Evolutionary conservation across 1,284 basidiomycete species (phyloP).

Genomic region (Porodaedalea pini): DNA sequence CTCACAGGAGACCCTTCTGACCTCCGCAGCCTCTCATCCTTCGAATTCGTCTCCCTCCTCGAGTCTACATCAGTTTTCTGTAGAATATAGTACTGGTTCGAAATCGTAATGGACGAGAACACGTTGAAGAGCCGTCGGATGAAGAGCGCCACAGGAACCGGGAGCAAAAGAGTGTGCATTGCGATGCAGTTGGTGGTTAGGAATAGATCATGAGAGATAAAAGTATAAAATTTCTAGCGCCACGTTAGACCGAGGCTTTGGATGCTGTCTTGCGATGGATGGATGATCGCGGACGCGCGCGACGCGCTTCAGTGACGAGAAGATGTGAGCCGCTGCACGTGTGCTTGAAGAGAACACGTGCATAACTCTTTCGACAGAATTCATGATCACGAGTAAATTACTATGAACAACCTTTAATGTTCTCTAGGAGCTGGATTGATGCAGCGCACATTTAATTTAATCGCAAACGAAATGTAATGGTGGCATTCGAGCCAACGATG

Average conservation of each 20-base stretch:
- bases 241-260: not conserved
- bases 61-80: constrained; percentile 23
- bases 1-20: not conserved
- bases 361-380: not conserved
- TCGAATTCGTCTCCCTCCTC: not conserved
- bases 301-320: not conserved
- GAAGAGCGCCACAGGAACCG: constrained; percentile 52
- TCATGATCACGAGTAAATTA: too few species aligned
- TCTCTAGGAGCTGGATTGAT: too few species aligned
- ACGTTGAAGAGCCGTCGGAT: constrained; percentile 63
- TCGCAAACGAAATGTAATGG: too few species aligned
- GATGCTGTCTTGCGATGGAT: not conserved
- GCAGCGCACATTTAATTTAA: too few species aligned
- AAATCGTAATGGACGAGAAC: constrained; percentile 61
- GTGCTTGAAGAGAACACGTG: not conserved
- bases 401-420: too few species aligned
- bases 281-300: not conserved
- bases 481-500: too few species aligned
- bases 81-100: constrained; percentile 53
- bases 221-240: not conserved
- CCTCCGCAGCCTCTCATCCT: not conserved
- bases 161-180: constrained; percentile 59
- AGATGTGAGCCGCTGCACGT: not conserved
- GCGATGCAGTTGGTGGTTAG: not conserved
- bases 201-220: not conserved